Evolutionary conservation across 768 basidiomycete species (phyloP), one percentile per base, ranked within the genome.

Genomic region (Termitomyces sp.): DNA sequence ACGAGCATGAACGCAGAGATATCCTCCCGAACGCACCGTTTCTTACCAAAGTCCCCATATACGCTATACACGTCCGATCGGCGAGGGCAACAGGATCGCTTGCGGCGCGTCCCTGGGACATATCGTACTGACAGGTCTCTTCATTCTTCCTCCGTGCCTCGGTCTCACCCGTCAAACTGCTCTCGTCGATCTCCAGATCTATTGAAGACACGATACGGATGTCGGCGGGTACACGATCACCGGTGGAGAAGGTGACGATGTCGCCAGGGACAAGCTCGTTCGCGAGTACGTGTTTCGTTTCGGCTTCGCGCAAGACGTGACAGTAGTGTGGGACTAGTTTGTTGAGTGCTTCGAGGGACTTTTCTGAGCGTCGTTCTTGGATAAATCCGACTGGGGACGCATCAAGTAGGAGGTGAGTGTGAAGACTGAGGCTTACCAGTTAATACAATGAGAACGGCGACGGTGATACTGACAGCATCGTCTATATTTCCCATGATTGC

Each of bases 181-280:
- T 94, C 74, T 98, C 95, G 71, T 98, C 95, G 40, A 98, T 86
- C 67, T 98, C 95, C 37, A 98, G 79, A 61, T 94, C 92, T 30
- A 91, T 79, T 0, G 91, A 81, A n/a, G 81, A 74, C 54, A 88
- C 76, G 23, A 98, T 77, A 23, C 96, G 87, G 55, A 98, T 80
- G 65, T 98, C 95, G 40, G 96, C 94, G 2, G 95, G 95, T 21
- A 98, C 82, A 39, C 95, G 91, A 68, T 98, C 95, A 19, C 95
- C 95, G 0, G 94, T 94, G 25, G 81, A 74, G 73, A 98, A 90
- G 1, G 86, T 86, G 57, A 98, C 86, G 49, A 98, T 79, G 67
- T 98, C 95, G 30, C 95, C 95, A 0, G 95, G 95, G 4, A 98
- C 91, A n/a, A 98, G 85, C 66, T 96, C 91, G 70, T 98, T 98